Percentiles rank a stretch among this genome's conserved stretches.
These are phyloP conservation scores for Leccinum variicolor DNA, from an alignment of 768 basidiomycete genomes.

Conservation along the genomic window DNA sequence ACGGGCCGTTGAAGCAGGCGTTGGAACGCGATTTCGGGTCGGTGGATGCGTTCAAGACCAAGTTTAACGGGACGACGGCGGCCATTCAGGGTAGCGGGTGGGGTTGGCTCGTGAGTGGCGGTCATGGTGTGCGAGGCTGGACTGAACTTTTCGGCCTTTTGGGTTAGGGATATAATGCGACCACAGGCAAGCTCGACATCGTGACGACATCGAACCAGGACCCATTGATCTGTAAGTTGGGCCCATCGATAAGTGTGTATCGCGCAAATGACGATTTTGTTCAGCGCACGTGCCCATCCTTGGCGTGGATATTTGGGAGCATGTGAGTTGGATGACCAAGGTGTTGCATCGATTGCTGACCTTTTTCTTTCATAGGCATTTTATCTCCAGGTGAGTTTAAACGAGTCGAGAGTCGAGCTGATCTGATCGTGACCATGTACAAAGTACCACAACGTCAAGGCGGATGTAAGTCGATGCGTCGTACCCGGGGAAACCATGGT, in stretches of 20 bases:
- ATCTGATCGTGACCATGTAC: slow-evolving; percentile 23
- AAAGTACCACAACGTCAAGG: slow-evolving; percentile 91
- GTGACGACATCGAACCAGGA: slow-evolving; percentile 97
- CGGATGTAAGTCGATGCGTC: slow-evolving; percentile 60
- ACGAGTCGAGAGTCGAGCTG: not conserved
- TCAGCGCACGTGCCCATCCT: slow-evolving; percentile 85
- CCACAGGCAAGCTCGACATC: slow-evolving; percentile 76
- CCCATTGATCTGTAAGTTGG: slow-evolving; percentile 63
- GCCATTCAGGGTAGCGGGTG: slow-evolving; percentile 97
- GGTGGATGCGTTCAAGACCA: slow-evolving; percentile 80
- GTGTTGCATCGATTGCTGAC: not conserved
- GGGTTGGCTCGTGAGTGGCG: slow-evolving; percentile 83
- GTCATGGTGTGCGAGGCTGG: not conserved
- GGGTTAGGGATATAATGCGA: slow-evolving; percentile 63
- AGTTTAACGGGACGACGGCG: slow-evolving; percentile 83
- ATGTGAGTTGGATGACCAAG: slow-evolving; percentile 44
- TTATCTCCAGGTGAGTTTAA: slow-evolving; percentile 40
- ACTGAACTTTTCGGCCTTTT: not conserved
- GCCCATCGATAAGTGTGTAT: not conserved
- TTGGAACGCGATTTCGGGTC: slow-evolving; percentile 83
- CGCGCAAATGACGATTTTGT: slow-evolving; percentile 8
- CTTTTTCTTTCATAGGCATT: slow-evolving; percentile 48
- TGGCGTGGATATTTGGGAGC: slow-evolving; percentile 98
- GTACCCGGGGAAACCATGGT: not conserved
- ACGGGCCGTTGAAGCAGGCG: slow-evolving; percentile 71